Percentiles rank a stretch among this genome's conserved stretches.
phyloP scores from a whole-genome alignment of 441 rosid genomes.

The Sinapis alba region DNA sequence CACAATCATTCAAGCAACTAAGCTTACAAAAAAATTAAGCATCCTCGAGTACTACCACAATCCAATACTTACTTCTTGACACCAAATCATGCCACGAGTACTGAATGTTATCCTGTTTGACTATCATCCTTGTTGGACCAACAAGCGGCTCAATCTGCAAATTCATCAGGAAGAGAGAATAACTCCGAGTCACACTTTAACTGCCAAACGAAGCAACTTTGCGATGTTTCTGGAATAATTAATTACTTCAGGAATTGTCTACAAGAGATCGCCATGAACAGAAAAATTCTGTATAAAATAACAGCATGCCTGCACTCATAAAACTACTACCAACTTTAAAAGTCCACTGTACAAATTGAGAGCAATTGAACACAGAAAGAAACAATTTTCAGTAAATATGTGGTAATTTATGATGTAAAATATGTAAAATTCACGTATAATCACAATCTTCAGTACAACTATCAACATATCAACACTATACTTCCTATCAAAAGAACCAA shows the following conservation, averaged over 20 bases:
- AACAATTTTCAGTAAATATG: conserved; percentile 13
- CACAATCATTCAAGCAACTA: conserved; percentile 12
- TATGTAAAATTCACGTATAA: neutral
- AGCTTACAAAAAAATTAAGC: conserved; percentile 10
- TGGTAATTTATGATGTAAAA: conserved; percentile 8
- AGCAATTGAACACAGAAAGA: conserved; percentile 15
- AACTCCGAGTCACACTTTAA: conserved; percentile 11
- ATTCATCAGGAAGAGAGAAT: conserved; percentile 26
- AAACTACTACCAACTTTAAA: conserved; percentile 22
- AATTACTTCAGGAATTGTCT: conserved; percentile 22
- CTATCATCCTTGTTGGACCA: conserved; percentile 70
- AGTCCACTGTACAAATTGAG: conserved; percentile 7
- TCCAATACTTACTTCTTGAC: conserved; percentile 63
- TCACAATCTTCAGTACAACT: conserved; percentile 16
- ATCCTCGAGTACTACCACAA: neutral
- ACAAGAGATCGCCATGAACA: conserved; percentile 23
- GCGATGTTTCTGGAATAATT: conserved; percentile 10
- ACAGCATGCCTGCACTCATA: conserved; percentile 6
- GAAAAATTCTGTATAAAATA: neutral
- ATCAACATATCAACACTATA: conserved; percentile 11
- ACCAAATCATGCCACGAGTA: conserved; percentile 99
- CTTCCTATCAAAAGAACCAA: conserved; percentile 38
- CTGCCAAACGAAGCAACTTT: conserved; percentile 22
- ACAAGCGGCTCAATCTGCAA: conserved; percentile 91
- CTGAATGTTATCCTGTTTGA: conserved; percentile 48